Evolutionary conservation across 108 stramenopile species (phyloP).

Genomic region (Stephanodiscus triporus): DNA sequence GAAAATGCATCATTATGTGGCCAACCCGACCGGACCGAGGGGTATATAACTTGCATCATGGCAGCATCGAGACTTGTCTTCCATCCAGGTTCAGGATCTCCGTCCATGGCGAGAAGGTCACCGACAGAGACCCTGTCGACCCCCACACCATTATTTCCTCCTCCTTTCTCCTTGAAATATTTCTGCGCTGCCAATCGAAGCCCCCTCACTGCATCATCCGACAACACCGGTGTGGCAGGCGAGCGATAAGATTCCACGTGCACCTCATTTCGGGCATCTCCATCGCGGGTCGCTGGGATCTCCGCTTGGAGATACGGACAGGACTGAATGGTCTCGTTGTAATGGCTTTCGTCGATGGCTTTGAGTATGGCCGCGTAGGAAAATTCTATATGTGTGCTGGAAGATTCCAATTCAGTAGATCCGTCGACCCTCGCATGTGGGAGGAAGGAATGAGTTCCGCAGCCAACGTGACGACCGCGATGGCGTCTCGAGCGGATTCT

Average conservation of each 20-base stretch:
- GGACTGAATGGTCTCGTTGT: conserved; percentile 14
- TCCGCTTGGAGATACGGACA: conserved; percentile 38
- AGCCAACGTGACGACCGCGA: not conserved
- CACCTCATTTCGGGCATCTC: not conserved
- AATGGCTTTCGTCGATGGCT: conserved; percentile 38
- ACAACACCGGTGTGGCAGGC: conserved; percentile 20
- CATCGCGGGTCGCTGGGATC: not conserved
- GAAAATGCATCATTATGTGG: conserved; percentile 17
- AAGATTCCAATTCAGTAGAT: not conserved
- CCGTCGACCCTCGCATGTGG: not conserved
- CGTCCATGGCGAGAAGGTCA: conserved; percentile 18
- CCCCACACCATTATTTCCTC: conserved; percentile 2
- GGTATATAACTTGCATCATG: conserved; percentile 31
- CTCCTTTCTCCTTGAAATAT: conserved; percentile 21
- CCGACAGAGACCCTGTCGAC: conserved; percentile 25
- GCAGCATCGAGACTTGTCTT: conserved; percentile 21
- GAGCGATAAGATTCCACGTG: conserved; percentile 1
- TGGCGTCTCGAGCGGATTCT: not conserved
- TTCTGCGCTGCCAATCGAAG: conserved; percentile 29
- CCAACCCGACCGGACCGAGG: conserved; percentile 39
- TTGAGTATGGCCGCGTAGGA: conserved; percentile 39
- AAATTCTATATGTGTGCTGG: conserved; percentile 8
- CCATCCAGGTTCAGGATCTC: conserved; percentile 4
- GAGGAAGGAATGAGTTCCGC: not conserved
- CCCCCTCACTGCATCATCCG: conserved; percentile 21